phyloP scores from a whole-genome alignment of 1,139 yeast genomes.

The Hanseniaspora sp. region DNA sequence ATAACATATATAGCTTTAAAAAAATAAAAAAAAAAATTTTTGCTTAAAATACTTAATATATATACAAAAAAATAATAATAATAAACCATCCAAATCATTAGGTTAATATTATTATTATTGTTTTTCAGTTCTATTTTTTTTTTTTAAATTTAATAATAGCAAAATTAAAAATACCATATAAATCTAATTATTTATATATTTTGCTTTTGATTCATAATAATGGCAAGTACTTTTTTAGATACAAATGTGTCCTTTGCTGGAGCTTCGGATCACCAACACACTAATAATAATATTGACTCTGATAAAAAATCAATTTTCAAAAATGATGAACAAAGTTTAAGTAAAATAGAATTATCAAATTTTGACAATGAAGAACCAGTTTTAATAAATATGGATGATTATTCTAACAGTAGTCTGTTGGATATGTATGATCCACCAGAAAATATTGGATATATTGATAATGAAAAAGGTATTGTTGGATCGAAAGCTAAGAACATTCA shows the following conservation, averaged over 20 bases:
- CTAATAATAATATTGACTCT: neutral
- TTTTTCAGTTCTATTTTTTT: too few relatives aligned
- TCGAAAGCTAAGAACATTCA: neutral
- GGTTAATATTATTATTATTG: too few relatives aligned
- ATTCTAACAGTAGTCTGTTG: slow-evolving; percentile 10
- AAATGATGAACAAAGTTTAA: neutral
- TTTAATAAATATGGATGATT: neutral
- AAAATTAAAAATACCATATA: too few relatives aligned
- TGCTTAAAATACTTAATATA: too few relatives aligned
- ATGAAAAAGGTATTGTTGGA: neutral
- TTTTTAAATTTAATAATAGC: too few relatives aligned
- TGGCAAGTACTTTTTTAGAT: neutral
- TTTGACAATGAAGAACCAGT: neutral
- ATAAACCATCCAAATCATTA: too few relatives aligned
- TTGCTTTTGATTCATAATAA: neutral
- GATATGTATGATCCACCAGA: slow-evolving; percentile 7
- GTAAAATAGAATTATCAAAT: neutral
- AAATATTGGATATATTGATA: neutral
- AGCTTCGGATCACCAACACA: neutral
- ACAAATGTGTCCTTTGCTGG: neutral
- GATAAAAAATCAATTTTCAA: neutral
- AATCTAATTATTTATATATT: neutral
- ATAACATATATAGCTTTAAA: too few relatives aligned
- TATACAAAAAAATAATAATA: too few relatives aligned
- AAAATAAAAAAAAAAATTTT: too few relatives aligned